Evolutionary conservation across 768 basidiomycete genomes (phyloP).

Genomic region (Mycena albidolilacea): DNA sequence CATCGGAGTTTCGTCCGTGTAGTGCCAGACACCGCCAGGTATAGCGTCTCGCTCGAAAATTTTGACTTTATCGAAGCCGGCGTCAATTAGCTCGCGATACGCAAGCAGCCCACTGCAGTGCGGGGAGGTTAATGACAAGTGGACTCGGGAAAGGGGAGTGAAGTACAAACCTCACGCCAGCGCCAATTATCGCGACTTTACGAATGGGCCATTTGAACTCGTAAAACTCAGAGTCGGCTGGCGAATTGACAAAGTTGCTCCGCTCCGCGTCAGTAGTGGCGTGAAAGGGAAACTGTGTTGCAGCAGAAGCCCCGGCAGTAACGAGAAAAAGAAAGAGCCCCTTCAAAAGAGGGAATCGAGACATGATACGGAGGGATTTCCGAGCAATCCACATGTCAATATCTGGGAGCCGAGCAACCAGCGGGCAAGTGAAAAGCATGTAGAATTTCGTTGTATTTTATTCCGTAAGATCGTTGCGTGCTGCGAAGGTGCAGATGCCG

Average conservation of each 20-base stretch:
- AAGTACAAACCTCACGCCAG: conserved; percentile 53
- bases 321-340: neutral
- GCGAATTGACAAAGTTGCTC: conserved; percentile 32
- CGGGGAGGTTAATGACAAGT: neutral
- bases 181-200: conserved; percentile 57
- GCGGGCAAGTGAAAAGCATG: too few species aligned
- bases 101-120: conserved; percentile 51
- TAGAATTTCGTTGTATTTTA: too few species aligned
- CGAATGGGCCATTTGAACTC: conserved; percentile 55
- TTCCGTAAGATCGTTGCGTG: too few species aligned
- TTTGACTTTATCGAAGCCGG: conserved; percentile 48
- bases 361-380: neutral
- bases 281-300: conserved; percentile 26
- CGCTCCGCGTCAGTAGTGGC: conserved; percentile 15
- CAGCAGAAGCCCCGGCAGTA: conserved; percentile 12
- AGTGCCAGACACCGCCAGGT: conserved; percentile 60
- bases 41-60: conserved; percentile 50
- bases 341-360: neutral
- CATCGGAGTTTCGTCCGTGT: conserved; percentile 53
- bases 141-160: neutral
- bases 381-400: too few species aligned
- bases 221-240: conserved; percentile 42
- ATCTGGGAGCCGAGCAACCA: too few species aligned
- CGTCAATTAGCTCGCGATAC: conserved; percentile 52
- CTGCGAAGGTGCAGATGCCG: too few species aligned